Evolutionary conservation across 75 land plant genomes (phyloP), one percentile per base, ranked within the genome.

Genomic region (Cunninghamia lanceolata): DNA sequence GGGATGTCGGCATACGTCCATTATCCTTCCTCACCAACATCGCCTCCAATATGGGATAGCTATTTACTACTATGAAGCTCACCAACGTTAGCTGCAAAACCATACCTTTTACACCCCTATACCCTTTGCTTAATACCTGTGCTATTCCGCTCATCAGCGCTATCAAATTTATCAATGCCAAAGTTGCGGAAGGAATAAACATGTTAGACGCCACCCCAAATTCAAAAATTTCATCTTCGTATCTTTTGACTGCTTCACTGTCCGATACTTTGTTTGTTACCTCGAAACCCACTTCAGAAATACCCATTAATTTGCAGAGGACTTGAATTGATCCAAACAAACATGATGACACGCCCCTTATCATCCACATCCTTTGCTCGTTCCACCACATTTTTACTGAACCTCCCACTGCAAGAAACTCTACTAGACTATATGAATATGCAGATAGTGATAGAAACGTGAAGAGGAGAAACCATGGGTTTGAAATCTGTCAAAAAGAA

Each of bases 391-490:
- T 46, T 54, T 17, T 82, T 21, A 86, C 38, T 9, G 86, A n/a
- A 10, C 84, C 80, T 9, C 86, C 88, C 19, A 70, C 82, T 40
- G 4, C 19, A 9, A 86, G 0, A 25, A 86, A 66, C 82, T 86
- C 87, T 3, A 79, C 21, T 9, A 86, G 83, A 38, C 87, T 86
- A 30, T 79, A 80, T 3, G 43, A 68, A 63, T 86, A 71, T 28
- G 87, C 74, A 34, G 85, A 85, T 0, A 86, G 14, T 87, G 86
- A 83, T 13, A 90, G 85, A 43, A 84, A 90, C 4, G 30, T 38
- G 53, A 84, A 88, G 59, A 90, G 47, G 70, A 59, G 84, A 73
- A 88, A 88, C 89, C 89, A 88, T 34, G 89, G 89, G 71, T 86
- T 87, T 2, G 77, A 83, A 5, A 35, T 83, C 91, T 90, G 86